Conservation (phyloP, 2,329 filamentous ascomycete species). For the Cladophialophora exuberans region DNA sequence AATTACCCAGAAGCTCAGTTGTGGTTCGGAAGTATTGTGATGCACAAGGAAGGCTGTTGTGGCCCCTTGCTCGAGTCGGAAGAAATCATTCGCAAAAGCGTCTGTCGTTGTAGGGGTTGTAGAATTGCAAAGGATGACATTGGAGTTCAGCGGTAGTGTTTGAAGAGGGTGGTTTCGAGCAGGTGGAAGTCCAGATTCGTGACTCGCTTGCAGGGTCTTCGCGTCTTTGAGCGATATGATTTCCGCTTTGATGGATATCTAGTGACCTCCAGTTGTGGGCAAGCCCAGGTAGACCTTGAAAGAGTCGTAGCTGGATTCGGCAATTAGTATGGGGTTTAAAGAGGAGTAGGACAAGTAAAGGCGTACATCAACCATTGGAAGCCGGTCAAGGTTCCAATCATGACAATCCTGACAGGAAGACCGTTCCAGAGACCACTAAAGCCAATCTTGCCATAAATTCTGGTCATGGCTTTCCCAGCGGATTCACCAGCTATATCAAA, state of each 20-base stretch:
- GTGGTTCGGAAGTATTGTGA: too few relatives aligned
- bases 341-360: not conserved
- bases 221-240: not conserved
- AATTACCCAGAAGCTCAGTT: too few relatives aligned
- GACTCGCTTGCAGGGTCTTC: not conserved
- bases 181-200: not conserved
- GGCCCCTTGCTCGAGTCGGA: too few relatives aligned
- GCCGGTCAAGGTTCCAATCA: conserved; percentile 71
- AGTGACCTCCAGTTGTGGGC: conserved; percentile 75
- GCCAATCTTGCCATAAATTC: conserved; percentile 86
- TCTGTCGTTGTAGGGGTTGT: too few relatives aligned
- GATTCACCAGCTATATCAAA: conserved; percentile 68
- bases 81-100: too few relatives aligned
- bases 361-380: conserved; percentile 33
- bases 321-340: conserved; percentile 6
- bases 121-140: too few relatives aligned
- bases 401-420: conserved; percentile 81
- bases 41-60: too few relatives aligned
- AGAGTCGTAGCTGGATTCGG: conserved; percentile 65
- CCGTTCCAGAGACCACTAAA: conserved; percentile 92
- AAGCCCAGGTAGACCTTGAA: conserved; percentile 88
- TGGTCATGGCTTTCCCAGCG: conserved; percentile 72
- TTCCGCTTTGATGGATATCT: conserved; percentile 28
- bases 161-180: too few relatives aligned
- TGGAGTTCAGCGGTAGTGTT: too few relatives aligned